Base-by-base conservation (phyloP, 192 early-diverging fungal species). In the Podila epicladia region DNA sequence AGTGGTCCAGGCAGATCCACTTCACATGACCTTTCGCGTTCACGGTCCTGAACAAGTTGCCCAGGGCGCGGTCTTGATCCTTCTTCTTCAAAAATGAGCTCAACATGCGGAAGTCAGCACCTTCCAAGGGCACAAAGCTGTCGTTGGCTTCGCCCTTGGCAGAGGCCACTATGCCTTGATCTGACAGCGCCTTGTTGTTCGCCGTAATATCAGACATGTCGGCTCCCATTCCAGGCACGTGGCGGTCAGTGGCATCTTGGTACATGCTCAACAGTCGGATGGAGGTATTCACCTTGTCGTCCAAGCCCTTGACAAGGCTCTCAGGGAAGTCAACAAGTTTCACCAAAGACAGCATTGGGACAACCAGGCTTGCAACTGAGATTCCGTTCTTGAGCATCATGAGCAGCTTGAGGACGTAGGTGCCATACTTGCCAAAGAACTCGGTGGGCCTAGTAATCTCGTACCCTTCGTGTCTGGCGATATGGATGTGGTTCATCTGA, bases 1-100 rank as follows among this genome's bases (percentile, higher is more conserved):
- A 73, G 53, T 80, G 76, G 38, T 80, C 76, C 31, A 68, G 62
- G 57, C 76, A 80, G 60, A 80, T 80, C 76, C 76, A 80, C 9
- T 69, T 67, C 61, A 80, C 71, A 67, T 80, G 76, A 8, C 76
- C 76, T 17, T 65, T 20, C 5, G 26, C 55, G 62, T 73, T 70
- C 53, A 80, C 76, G 6, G 71, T 80, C 45, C 71, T 45, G 71
- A 72, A 80, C 28, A 80, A 31, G 55, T 80, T 80, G 61, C 76
- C 76, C 17, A 60, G 28, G 50, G 76, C 35, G 4, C 66, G 70
- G n/a, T 72, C 71, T 17, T 73, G 70, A 57, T 80, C 76, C 58
- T 68, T 80, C 19, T 60, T 57, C 20, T 69, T 37, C 59, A 80
- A 37, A 49, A 72, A 72, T 24, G 76, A 49, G 17, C 24, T 48